Evolutionary conservation across 169 alveolate species (phyloP).

Genomic region (Cryptosporidium bovis): DNA sequence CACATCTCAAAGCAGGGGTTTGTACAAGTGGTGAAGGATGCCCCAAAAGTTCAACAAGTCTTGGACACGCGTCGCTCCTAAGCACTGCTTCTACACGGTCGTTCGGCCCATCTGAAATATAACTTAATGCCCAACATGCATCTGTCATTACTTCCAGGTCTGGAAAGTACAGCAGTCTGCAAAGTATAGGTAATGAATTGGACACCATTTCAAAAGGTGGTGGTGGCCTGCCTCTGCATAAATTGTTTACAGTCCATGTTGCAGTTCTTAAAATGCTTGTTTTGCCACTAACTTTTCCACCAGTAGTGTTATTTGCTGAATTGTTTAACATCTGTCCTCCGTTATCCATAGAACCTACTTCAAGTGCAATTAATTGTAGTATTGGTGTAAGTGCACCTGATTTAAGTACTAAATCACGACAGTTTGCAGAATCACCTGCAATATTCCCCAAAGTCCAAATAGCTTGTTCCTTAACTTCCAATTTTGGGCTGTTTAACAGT

Average conservation of each 20-base stretch:
- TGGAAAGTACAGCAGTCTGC: constrained; percentile 86
- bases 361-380: constrained; percentile 79
- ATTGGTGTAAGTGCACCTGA: constrained; percentile 90
- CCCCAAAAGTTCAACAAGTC: constrained; percentile 91
- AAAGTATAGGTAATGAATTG: constrained; percentile 89
- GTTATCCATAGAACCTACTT: constrained; percentile 31
- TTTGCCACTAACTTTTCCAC: constrained; percentile 84
- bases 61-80: constrained; percentile 90
- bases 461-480: constrained; percentile 96
- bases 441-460: constrained; percentile 98
- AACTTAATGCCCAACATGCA: constrained; percentile 95
- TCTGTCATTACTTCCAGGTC: constrained; percentile 91
- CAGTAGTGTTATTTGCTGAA: neutral
- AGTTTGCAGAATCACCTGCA: constrained; percentile 96
- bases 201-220: constrained; percentile 88
- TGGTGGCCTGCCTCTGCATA: constrained; percentile 94
- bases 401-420: constrained; percentile 90
- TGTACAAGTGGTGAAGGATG: constrained; percentile 89
- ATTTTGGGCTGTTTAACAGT: constrained; percentile 88
- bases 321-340: constrained; percentile 6
- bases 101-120: constrained; percentile 93
- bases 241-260: constrained; percentile 95
- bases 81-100: constrained; percentile 90
- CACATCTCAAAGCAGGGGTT: constrained; percentile 96
- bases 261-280: constrained; percentile 93